Evolutionary conservation across 2,329 filamentous ascomycete genomes (phyloP), one percentile per base, ranked within the genome.

Genomic region (Gyromitra esculenta): DNA sequence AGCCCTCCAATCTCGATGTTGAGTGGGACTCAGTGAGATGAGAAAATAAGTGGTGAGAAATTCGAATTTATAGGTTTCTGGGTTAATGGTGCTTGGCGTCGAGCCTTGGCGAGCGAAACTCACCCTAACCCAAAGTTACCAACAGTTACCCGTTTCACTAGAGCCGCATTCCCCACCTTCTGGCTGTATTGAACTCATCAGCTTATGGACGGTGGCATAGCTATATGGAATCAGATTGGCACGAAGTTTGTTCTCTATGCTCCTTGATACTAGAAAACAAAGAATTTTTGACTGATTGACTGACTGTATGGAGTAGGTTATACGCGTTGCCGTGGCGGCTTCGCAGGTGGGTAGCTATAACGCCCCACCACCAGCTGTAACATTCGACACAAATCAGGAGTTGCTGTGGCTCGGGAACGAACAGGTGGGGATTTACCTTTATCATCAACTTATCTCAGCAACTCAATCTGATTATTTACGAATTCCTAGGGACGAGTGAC

Each of bases 331-430:
- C 92, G 81, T 91, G 89, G 82, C 87, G 89, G 81, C 90, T 91
- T 85, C 88, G 88, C 72, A 77, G 54, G 75, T 64, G 37, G 75
- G 69, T 18, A 63, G 75, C 13, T 77, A 77, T 79, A 86, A 91
- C 81, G 88, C 90, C 56, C 91, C 91, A 89, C 89, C 73, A 89
- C 91, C 92, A 57, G 91, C 93, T 1, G 88, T 97, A 83, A 91
- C 92, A 62, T 99, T 99, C 84, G 96, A 99, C 83, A 91, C 91
- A 73, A 87, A 88, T 50, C 92, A 97, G 83, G 96, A 99, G 83
- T 87, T 99, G 45, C 85, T 99, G 68, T 99, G 96, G 96, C 90
- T 91, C 1, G 96, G 94, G 60, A 97, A 96, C 83, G 92, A 96
- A 85, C 93, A 91, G 87, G 93, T 96, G 86, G 86, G 39, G 69